Conservation (phyloP, 2,329 filamentous ascomycete genomes). For the Penicillium sp. region DNA sequence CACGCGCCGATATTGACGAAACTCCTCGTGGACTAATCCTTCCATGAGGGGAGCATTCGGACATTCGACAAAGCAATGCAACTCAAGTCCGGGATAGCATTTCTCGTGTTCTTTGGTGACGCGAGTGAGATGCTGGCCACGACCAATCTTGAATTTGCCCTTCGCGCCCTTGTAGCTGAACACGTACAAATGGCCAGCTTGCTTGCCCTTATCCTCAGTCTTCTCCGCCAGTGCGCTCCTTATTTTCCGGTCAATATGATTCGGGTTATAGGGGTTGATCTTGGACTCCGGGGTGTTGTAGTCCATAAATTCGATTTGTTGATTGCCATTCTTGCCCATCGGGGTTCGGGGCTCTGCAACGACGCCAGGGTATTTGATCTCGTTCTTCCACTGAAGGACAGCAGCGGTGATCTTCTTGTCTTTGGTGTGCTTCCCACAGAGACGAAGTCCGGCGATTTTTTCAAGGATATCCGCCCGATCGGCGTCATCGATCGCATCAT, state of each 20-base stretch:
- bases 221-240: neutral
- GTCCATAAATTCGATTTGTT: too few relatives aligned
- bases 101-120: neutral
- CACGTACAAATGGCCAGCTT: neutral
- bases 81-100: neutral
- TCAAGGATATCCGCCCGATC: neutral
- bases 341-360: neutral
- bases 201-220: neutral
- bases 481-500: neutral
- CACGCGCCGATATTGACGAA: neutral
- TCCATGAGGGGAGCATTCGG: constrained; percentile 1
- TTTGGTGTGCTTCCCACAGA: neutral
- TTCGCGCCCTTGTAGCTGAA: neutral
- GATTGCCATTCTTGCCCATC: neutral
- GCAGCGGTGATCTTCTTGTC: neutral
- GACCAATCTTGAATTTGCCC: constrained; percentile 1
- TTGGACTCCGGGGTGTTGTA: too few relatives aligned
- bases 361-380: neutral
- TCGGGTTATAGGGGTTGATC: too few relatives aligned
- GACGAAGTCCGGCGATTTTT: neutral
- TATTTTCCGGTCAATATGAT: neutral
- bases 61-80: neutral
- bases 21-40: neutral
- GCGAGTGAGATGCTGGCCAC: neutral
- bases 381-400: neutral